These are phyloP conservation scores for Oxyria digyna DNA, from an alignment of 148 eudicot species.

Conservation along the genomic window DNA sequence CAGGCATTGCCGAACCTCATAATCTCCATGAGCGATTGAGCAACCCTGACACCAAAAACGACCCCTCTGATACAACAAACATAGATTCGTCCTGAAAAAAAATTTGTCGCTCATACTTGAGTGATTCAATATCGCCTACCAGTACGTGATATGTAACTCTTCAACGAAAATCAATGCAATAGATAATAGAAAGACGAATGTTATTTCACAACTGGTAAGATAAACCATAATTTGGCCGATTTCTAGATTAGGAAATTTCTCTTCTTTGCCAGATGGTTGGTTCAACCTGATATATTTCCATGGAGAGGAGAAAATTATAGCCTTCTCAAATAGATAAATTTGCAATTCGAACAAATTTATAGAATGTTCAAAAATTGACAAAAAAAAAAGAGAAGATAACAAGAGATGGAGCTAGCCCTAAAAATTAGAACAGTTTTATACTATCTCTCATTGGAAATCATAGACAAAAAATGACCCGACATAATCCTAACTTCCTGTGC, in stretches of 20 bases:
- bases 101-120: constrained; percentile 50
- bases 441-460: not conserved
- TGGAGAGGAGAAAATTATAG: not conserved
- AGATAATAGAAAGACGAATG: not conserved
- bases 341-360: not conserved
- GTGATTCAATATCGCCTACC: not conserved
- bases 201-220: not conserved
- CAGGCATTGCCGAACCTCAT: constrained; percentile 60
- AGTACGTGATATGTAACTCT: no score
- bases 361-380: not conserved
- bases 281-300: not conserved
- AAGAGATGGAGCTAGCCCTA: not conserved
- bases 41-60: constrained; percentile 63
- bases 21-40: constrained; percentile 70
- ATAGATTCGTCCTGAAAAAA: constrained; percentile 68
- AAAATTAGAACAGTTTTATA: no score
- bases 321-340: not conserved
- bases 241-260: not conserved
- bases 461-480: constrained; percentile 39
- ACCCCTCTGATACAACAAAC: constrained; percentile 47
- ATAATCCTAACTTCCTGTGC: constrained; percentile 86
- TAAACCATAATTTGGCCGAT: not conserved
- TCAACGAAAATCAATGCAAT: not conserved
- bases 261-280: not conserved
- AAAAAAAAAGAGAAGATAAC: not conserved